Evolutionary conservation across 495 filamentous ascomycete genomes (phyloP).

Genomic region (Penicillium alfredii): DNA sequence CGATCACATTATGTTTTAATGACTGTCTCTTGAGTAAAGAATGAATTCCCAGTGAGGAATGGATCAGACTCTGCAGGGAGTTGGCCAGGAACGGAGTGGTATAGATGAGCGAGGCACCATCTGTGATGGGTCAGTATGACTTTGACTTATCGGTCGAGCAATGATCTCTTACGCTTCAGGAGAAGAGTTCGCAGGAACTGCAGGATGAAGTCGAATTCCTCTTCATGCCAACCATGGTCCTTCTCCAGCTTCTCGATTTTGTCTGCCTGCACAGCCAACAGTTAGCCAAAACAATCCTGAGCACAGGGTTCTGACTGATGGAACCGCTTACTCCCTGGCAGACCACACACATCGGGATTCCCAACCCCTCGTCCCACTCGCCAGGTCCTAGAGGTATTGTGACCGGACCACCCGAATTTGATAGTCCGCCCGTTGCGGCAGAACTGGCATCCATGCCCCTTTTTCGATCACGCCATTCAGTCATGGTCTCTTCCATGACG

Average conservation of each 20-base stretch:
- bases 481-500: constrained; percentile 79
- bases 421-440: constrained; percentile 39
- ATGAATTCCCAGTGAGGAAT: constrained; percentile 83
- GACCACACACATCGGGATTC: constrained; percentile 84
- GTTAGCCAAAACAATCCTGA: constrained; percentile 19
- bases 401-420: constrained; percentile 47
- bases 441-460: constrained; percentile 36
- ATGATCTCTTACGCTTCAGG: constrained; percentile 62
- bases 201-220: constrained; percentile 85
- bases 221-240: constrained; percentile 85
- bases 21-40: constrained; percentile 78
- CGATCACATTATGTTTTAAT: constrained; percentile 91
- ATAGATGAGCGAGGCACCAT: constrained; percentile 87
- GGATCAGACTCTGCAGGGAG: constrained; percentile 73
- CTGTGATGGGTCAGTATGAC: constrained; percentile 40
- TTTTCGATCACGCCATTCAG: constrained; percentile 48
- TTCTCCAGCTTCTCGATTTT: constrained; percentile 83
- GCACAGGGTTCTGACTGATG: too few species aligned
- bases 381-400: constrained; percentile 78
- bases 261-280: constrained; percentile 60
- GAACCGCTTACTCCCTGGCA: constrained; percentile 73
- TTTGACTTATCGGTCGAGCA: neutral
- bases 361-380: constrained; percentile 90
- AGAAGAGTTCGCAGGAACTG: constrained; percentile 84
- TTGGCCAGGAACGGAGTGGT: constrained; percentile 75